Evolutionary conservation across 495 filamentous ascomycete genomes (phyloP).

Genomic region (Aspergillus sclerotioniger): DNA sequence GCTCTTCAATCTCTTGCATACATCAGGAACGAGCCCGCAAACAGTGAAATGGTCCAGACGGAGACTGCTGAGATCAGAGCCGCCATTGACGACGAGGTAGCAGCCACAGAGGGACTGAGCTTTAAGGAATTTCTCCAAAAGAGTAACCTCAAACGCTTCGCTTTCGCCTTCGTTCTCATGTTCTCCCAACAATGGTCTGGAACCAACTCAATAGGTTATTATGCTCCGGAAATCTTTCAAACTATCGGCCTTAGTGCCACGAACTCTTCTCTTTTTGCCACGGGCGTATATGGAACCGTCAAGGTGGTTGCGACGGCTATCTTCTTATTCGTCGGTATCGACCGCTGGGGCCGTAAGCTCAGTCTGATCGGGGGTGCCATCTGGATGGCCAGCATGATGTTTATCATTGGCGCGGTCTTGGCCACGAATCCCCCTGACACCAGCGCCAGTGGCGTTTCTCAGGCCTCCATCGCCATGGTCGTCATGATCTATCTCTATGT

Average conservation of each 20-base stretch:
- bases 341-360: slow-evolving; percentile 67
- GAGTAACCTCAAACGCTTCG: slow-evolving; percentile 43
- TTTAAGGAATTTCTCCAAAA: slow-evolving; percentile 40
- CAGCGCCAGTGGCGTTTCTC: slow-evolving; percentile 45
- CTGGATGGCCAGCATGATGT: slow-evolving; percentile 68
- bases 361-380: slow-evolving; percentile 73
- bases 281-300: slow-evolving; percentile 54
- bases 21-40: slow-evolving; percentile 40
- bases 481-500: slow-evolving; percentile 57
- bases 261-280: slow-evolving; percentile 50
- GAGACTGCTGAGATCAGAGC: slow-evolving; percentile 67
- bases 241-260: slow-evolving; percentile 47
- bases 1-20: slow-evolving; percentile 43
- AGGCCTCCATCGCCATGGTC: slow-evolving; percentile 47
- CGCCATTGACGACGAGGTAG: slow-evolving; percentile 47
- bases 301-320: slow-evolving; percentile 56
- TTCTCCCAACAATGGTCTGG: slow-evolving; percentile 55
- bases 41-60: slow-evolving; percentile 35
- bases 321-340: slow-evolving; percentile 69
- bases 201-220: slow-evolving; percentile 52
- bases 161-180: slow-evolving; percentile 46
- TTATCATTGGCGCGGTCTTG: slow-evolving; percentile 79
- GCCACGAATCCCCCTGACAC: slow-evolving; percentile 63
- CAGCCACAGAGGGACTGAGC: slow-evolving; percentile 42
- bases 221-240: slow-evolving; percentile 62